Evolutionary conservation across 2,329 filamentous ascomycete species (phyloP).

Genomic region (Kalmusia sp.): DNA sequence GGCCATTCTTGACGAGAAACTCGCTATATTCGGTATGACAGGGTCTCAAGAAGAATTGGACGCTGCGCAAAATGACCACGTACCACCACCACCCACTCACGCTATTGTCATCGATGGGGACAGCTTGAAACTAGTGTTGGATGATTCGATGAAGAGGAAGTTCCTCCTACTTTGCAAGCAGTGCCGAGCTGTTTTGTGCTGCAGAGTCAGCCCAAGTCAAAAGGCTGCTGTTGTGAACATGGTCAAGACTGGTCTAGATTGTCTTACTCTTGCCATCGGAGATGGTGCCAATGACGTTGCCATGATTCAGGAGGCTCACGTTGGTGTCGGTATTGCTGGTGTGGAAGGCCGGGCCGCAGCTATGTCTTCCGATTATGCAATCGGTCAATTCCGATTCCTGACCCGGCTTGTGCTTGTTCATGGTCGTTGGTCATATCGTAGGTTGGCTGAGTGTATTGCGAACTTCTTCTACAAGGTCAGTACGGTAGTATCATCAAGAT

Average conservation of each 20-base stretch:
- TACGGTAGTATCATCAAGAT: background rate
- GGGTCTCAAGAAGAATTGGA: conserved; percentile 86
- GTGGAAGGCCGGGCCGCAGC: conserved; percentile 87
- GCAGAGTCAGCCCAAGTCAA: conserved; percentile 93
- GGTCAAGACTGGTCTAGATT: conserved; percentile 93
- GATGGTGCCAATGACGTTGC: conserved; percentile 92
- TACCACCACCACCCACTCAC: conserved; percentile 85
- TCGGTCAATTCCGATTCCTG: conserved; percentile 87
- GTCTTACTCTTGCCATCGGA: conserved; percentile 92
- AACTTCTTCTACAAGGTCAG: conserved; percentile 98
- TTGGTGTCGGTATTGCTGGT: conserved; percentile 86
- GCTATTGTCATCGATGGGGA: conserved; percentile 96
- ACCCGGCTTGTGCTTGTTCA: conserved; percentile 81
- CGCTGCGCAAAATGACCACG: conserved; percentile 80
- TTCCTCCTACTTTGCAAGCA: conserved; percentile 96
- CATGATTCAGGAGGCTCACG: conserved; percentile 91
- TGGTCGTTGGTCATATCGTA: conserved; percentile 90
- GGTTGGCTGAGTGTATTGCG: conserved; percentile 89
- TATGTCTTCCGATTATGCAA: conserved; percentile 85
- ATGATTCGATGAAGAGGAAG: conserved; percentile 84
- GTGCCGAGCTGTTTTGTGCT: conserved; percentile 95
- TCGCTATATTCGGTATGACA: conserved; percentile 76
- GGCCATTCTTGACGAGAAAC: conserved; percentile 74
- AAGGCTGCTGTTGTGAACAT: conserved; percentile 97
- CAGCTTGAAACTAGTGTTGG: conserved; percentile 84